Evolutionary conservation across 352 stramenopile genomes (phyloP), one percentile per base, ranked within the genome.

Genomic region (Phytopythium sindhum): DNA sequence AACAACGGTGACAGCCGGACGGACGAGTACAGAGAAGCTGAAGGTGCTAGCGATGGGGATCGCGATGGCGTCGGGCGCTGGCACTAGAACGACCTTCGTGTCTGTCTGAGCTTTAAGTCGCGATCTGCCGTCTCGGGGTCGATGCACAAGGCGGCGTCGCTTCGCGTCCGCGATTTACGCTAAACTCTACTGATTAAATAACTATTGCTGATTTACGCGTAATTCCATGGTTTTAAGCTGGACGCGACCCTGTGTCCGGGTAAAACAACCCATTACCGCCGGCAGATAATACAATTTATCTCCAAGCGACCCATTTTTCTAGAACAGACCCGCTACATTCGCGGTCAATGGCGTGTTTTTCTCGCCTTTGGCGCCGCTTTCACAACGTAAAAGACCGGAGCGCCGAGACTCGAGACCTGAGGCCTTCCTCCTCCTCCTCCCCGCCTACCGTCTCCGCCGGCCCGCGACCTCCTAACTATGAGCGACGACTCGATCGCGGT

Each of bases 401-500:
- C 37, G 41, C 48, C 14, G 28, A 47, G 7, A n/a, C 31, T 37
- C n/a, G 44, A 7, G n/a, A 53, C 5, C 21, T 2, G 7, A 5
- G 42, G 9, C 6, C 21, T 12, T 17, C 21, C 2, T 28, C 44
- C 17, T 23, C 45, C 9, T 21, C 17, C n/a, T 45, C 39, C 39
- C 17, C 15, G 14, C 2, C 15, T 15, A 12, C 39, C 42, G 4
- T 19, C 6, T 26, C 42, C 7, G 17, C 42, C 21, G n/a, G n/a
- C n/a, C n/a, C n/a, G n/a, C n/a, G n/a, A n/a, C n/a, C n/a, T n/a
- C n/a, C n/a, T n/a, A n/a, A 50, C 4, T 6, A 93, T 93, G 84
- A 91, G 80, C 63, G 84, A 93, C 61, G 91, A 96, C 73, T 93
- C 86, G 58, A 97, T 98, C 57, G 91, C 92, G 24, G 78, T 91